A percentile compares a stretch with the other conserved stretches of the same genome.
Evolutionary conservation across 352 stramenopile genomes (phyloP).

Genomic region (Phytophthora ohioensis): DNA sequence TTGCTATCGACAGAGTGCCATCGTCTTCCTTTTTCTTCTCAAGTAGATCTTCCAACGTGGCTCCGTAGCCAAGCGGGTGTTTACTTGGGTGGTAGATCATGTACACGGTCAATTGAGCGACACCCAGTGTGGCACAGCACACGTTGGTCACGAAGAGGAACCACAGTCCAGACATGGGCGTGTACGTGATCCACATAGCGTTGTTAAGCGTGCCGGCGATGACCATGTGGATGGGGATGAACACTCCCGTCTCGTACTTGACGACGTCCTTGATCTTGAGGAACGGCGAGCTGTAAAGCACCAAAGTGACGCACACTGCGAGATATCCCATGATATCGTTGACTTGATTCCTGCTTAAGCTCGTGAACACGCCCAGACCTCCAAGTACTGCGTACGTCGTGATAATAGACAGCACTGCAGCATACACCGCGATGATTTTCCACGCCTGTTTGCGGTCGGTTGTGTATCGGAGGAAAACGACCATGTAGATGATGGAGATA

Average conservation of each 20-base stretch:
- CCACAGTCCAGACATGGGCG: conserved; percentile 45
- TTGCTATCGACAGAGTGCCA: conserved; percentile 21
- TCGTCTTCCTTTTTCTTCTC: conserved; percentile 39
- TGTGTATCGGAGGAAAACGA: conserved; percentile 42
- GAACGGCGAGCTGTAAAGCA: conserved; percentile 71
- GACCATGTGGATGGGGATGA: conserved; percentile 68
- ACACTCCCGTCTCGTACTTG: conserved; percentile 54
- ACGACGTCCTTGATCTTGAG: conserved; percentile 59
- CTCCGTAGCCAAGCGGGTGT: conserved; percentile 37
- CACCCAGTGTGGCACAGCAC: conserved; percentile 44
- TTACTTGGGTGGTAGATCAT: conserved; percentile 62
- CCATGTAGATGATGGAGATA: conserved; percentile 41
- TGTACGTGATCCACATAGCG: conserved; percentile 63
- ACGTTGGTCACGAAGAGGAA: conserved; percentile 70
- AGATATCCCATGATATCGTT: conserved; percentile 49
- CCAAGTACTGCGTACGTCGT: conserved; percentile 53
- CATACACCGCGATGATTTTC: conserved; percentile 34
- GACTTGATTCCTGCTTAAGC: conserved; percentile 39
- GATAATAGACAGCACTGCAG: conserved; percentile 37
- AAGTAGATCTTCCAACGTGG: conserved; percentile 29
- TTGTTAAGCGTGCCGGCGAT: conserved; percentile 63
- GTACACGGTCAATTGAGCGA: conserved; percentile 53
- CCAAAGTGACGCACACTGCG: conserved; percentile 46
- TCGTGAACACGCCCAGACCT: conserved; percentile 32
- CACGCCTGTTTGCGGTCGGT: conserved; percentile 26